Conservation (phyloP, 192 early-diverging fungal species). For the Chytriomyces sp. region DNA sequence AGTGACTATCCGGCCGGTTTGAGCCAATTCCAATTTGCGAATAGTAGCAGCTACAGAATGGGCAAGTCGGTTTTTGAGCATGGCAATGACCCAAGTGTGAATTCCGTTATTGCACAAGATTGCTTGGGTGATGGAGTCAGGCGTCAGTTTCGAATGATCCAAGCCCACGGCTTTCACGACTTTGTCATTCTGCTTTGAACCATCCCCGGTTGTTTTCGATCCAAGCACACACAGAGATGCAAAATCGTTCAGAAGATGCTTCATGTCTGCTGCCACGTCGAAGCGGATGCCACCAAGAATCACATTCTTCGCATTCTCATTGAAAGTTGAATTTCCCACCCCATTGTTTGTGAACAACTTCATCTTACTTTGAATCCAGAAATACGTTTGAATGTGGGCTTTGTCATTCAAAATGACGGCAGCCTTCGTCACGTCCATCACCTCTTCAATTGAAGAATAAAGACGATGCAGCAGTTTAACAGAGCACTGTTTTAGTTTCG, state of each 20-base stretch:
- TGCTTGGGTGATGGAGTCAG: constrained; percentile 24
- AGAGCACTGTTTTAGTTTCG: constrained; percentile 25
- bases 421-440: constrained; percentile 14
- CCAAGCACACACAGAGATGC: constrained; percentile 23
- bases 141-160: neutral
- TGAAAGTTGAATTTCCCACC: neutral
- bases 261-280: neutral
- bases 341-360: constrained; percentile 12
- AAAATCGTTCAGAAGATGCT: constrained; percentile 16
- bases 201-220: constrained; percentile 11
- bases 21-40: too few species aligned
- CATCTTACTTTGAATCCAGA: constrained; percentile 30
- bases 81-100: constrained; percentile 19
- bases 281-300: constrained; percentile 28
- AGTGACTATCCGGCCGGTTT: too few species aligned
- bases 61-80: constrained; percentile 23
- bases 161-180: neutral
- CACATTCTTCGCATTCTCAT: neutral
- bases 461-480: constrained; percentile 33
- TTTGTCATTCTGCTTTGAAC: neutral
- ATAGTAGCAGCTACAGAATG: constrained; percentile 23
- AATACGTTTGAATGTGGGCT: constrained; percentile 20
- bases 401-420: constrained; percentile 27
- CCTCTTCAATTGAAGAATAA: constrained; percentile 33
- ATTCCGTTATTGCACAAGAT: constrained; percentile 26